Base-by-base conservation (phyloP, 768 basidiomycete genomes). In the Termitomyces sp. region DNA sequence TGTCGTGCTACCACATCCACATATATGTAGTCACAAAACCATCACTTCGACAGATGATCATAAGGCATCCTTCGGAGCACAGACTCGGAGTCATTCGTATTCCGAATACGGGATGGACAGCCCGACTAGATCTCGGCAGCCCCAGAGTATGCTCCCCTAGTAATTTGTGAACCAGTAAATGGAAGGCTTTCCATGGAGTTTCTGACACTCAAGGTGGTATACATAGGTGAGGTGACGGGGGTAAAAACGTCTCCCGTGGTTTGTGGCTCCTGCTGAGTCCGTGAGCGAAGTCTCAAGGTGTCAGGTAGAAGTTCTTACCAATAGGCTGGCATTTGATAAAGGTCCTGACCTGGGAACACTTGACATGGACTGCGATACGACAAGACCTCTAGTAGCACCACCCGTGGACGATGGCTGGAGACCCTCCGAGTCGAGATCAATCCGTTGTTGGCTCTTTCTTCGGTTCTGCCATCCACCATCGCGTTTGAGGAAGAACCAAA, bases 401-500 rank as follows among this genome's bases (percentile, higher is more conserved):
- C 26, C 36, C 20, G 36, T 20, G 14, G 34, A 26, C 32, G 49
- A 18, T n/a, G 55, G 53, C 20, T 51, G 44, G 4, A 47, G 37
- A 16, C 48, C 62, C 24, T 65, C 65, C 44, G 66, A 58, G 27
- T 56, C 51, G n/a, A 63, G 59, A 46, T 63, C 62, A 10, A 63
- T 52, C 5, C 48, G 42, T 18, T 44, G 48, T 5, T 56, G 55
- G 14, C 30, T 32, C 37, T 33, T 46, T 47, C 27, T 50, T 33
- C 50, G 56, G 22, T 30, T 58, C 1, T 46, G 57, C 59, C 56
- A 55, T 49, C 47, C 36, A 43, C 51, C 30, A 13, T 53, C 37
- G 18, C 45, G 33, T 24, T 53, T 69, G 42, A 71, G 65, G 32
- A 70, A 60, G 61, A 78, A 74, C 75, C 79, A 85, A 53, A 77